Base-by-base conservation (phyloP, 2,329 filamentous ascomycete species). In the Chaetomiaceae sp. region DNA sequence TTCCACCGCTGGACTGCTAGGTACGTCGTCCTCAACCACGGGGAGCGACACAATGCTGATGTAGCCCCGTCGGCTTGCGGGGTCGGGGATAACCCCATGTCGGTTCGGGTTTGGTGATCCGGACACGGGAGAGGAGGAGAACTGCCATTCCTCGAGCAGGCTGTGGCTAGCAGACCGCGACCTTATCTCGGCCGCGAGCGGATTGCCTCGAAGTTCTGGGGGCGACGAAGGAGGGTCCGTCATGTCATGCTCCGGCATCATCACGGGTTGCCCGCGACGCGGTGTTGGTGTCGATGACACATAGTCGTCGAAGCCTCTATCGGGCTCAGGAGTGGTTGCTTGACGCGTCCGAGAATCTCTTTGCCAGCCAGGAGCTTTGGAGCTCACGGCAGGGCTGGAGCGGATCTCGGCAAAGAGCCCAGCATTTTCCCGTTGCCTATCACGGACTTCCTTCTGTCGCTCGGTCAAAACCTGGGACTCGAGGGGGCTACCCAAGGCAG, bases 381-480 rank as follows among this genome's bases (percentile, higher is more conserved):
- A 17, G 19, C 55, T 53, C 54, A 20, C 27, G 25, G 58, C 56
- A 27, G 75, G 71, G 55, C 76, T 84, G 1, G 83, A 84, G 25
- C 75, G 74, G 21, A 91, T 74, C 17, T 85, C 80, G 1, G 85
- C 76, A 58, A 90, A 92, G 55, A 92, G 72, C 0, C 75, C 75
- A 5, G 80, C 78, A 20, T 78, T 79, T 56, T 86, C 82, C 40
- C 76, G 76, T 63, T 95, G 89, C 44, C 85, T 77, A 59, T 88
- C 82, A 40, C 83, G 79, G 37, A 92, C 82, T 60, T 95, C 89
- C 61, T 78, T 85, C 65, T 95, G 89, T 38, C 82, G 79, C 31
- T 91, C 87, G 0, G 89, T 95, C 43, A 95, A 71, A 16, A 83
- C 69, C 59, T 93, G 89, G 0, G 86, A 89, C 50, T 88, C 83